Conservation (phyloP, 805 yeast genomes). For the Candida ulmi region DNA sequence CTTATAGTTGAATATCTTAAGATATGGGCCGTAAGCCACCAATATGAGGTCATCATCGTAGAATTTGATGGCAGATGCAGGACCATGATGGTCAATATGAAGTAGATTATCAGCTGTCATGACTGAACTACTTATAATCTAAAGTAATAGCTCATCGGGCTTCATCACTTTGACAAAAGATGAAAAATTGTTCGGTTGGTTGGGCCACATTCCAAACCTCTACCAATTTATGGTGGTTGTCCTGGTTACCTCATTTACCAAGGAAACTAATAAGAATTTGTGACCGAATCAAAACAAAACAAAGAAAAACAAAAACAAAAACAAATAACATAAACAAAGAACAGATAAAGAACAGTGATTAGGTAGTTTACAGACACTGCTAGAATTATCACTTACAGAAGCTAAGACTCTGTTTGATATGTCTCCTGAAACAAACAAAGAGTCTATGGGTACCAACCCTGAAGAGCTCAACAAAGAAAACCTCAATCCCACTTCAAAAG, state of each 20-base stretch:
- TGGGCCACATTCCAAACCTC: too few relatives aligned
- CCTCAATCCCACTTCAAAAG: not conserved
- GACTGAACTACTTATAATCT: too few relatives aligned
- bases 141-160: not conserved
- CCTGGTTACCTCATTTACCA: too few relatives aligned
- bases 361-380: too few relatives aligned
- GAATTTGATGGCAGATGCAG: slow-evolving; percentile 60
- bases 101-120: slow-evolving; percentile 1
- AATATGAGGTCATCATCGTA: slow-evolving; percentile 32
- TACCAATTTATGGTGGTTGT: too few relatives aligned
- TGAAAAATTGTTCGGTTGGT: not conserved
- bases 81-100: slow-evolving; percentile 47
- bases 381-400: too few relatives aligned
- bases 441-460: not conserved
- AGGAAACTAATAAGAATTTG: too few relatives aligned
- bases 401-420: not conserved
- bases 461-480: not conserved
- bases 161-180: not conserved
- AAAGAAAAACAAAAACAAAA: too few relatives aligned
- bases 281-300: too few relatives aligned
- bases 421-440: not conserved
- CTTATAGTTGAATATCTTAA: slow-evolving; percentile 48
- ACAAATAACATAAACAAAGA: too few relatives aligned
- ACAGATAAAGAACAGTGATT: too few relatives aligned
- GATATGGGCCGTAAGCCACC: slow-evolving; percentile 68